Evolutionary conservation across 192 early-diverging fungal genomes (phyloP).

Genomic region (Podila epigama): DNA sequence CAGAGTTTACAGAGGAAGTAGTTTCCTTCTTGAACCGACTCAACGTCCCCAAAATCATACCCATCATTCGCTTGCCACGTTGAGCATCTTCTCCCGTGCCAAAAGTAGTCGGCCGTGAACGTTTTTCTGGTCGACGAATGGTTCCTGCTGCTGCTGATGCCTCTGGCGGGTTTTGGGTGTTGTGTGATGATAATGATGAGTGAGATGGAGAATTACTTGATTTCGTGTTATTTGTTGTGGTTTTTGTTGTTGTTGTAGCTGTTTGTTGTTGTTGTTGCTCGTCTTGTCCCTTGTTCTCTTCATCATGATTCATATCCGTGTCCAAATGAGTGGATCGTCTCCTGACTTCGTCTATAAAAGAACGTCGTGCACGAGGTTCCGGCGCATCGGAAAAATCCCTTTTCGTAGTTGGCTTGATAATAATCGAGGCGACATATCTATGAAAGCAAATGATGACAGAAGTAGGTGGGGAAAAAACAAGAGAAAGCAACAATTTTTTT

Average conservation of each 20-base stretch:
- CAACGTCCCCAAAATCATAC: conserved; percentile 42
- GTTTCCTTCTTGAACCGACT: conserved; percentile 18
- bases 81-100: conserved; percentile 25
- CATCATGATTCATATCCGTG: background rate
- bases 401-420: conserved; percentile 21
- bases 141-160: background rate
- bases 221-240: background rate
- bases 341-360: too few species aligned
- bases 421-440: conserved; percentile 37
- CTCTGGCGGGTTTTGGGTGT: too few species aligned
- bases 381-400: conserved; percentile 16
- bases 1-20: too few species aligned
- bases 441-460: background rate
- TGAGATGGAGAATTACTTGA: background rate
- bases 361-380: background rate
- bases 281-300: background rate
- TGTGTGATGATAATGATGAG: too few species aligned
- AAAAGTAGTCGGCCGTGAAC: conserved; percentile 2
- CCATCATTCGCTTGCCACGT: conserved; percentile 42
- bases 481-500: background rate
- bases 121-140: conserved; percentile 2
- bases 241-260: background rate
- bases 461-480: background rate
- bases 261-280: background rate
- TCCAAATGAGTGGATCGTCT: background rate